These are phyloP conservation scores for Exophiala phaeomuriformis DNA, from an alignment of 2,329 filamentous ascomycete genomes.

Conservation along the genomic window DNA sequence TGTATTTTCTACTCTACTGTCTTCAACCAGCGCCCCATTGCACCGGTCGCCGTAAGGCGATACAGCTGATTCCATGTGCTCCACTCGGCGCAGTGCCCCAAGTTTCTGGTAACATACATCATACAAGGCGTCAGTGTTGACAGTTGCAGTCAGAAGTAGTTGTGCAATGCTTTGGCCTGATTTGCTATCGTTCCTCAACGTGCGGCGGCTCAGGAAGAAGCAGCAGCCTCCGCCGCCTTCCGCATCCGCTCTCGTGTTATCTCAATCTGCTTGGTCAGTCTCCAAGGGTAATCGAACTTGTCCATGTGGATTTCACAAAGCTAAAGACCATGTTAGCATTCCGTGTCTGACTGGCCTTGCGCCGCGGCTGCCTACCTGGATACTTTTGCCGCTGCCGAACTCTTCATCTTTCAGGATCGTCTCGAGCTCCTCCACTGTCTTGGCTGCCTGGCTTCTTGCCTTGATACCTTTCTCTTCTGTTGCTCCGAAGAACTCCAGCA, in stretches of 20 bases:
- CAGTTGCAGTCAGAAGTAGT: no score
- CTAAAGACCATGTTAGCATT: slow-evolving; percentile 9
- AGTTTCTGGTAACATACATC: no score
- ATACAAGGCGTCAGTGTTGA: no score
- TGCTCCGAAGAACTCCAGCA: slow-evolving; percentile 27
- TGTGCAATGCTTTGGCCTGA: no score
- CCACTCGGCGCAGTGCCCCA: slow-evolving; percentile 25
- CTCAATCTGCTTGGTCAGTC: slow-evolving; percentile 15
- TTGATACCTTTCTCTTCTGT: slow-evolving; percentile 34
- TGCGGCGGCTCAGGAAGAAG: no score
- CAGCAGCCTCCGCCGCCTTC: background rate
- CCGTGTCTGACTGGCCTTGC: no score
- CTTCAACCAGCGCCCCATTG: slow-evolving; percentile 38
- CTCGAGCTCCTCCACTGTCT: slow-evolving; percentile 20
- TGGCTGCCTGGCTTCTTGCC: slow-evolving; percentile 16
- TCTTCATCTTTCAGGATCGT: slow-evolving; percentile 15
- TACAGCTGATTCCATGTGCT: slow-evolving; percentile 35
- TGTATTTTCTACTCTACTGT: background rate
- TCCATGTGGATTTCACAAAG: slow-evolving; percentile 22
- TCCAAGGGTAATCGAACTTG: slow-evolving; percentile 20
- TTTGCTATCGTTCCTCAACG: no score
- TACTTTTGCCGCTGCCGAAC: slow-evolving; percentile 14
- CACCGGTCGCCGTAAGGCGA: slow-evolving; percentile 33
- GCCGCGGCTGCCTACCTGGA: slow-evolving; percentile 11
- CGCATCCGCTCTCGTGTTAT: slow-evolving; percentile 5